Percentiles rank a stretch among this genome's conserved stretches.
Evolutionary conservation across 805 yeast genomes (phyloP).

Genomic region (Brettanomyces bruxellensis): DNA sequence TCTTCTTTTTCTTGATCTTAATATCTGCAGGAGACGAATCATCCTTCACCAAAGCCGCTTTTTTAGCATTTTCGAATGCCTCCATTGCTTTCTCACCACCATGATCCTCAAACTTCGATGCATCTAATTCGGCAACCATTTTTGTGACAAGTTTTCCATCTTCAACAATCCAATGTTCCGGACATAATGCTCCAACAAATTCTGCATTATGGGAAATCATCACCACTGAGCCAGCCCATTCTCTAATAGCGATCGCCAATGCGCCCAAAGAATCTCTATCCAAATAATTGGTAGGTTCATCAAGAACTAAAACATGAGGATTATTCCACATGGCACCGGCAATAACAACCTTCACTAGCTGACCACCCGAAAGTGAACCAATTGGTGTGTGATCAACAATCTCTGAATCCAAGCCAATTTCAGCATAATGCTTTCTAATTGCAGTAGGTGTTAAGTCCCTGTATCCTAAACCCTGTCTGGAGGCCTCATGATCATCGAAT

Average conservation of each 20-base stretch:
- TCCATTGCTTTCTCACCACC: conserved; percentile 41
- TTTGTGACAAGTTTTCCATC: conserved; percentile 82
- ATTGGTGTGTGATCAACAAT: conserved; percentile 97
- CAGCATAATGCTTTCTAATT: conserved; percentile 94
- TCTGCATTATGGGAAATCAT: conserved; percentile 98
- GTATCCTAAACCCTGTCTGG: conserved; percentile 98
- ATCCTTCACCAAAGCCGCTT: conserved; percentile 39
- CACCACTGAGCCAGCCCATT: conserved; percentile 97
- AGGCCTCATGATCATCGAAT: conserved; percentile 98
- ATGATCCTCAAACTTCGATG: conserved; percentile 74
- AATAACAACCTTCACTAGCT: conserved; percentile 93
- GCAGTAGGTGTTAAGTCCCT: conserved; percentile 89
- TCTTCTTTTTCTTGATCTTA: conserved; percentile 73
- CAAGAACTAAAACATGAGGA: conserved; percentile 91
- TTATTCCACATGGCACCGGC: conserved; percentile 99
- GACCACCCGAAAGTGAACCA: conserved; percentile 97
- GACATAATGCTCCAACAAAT: conserved; percentile 94
- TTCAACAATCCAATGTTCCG: conserved; percentile 97
- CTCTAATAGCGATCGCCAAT: conserved; percentile 93
- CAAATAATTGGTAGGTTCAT: conserved; percentile 96
- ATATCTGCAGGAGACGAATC: conserved; percentile 93
- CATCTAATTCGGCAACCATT: conserved; percentile 70
- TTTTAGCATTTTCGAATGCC: conserved; percentile 35
- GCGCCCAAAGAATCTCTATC: conserved; percentile 98
- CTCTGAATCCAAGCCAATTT: conserved; percentile 94